Percentiles rank a stretch among this genome's conserved stretches.
Conservation (phyloP, 306 rosid genomes). For the Astragalus membranaceus region DNA sequence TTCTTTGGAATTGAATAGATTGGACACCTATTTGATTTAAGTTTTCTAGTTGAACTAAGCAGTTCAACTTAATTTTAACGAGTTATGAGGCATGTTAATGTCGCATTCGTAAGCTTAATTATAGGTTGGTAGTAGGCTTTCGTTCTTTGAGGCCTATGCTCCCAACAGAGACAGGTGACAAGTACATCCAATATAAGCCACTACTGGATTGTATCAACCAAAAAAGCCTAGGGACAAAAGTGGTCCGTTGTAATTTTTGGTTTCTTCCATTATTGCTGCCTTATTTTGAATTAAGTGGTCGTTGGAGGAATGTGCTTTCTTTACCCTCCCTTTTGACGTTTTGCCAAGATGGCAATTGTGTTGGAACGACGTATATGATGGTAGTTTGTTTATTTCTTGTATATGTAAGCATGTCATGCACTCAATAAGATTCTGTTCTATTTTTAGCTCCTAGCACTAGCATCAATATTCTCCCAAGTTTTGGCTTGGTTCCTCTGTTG, state of each 20-base stretch:
- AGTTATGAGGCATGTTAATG: neutral
- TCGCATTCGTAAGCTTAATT: neutral
- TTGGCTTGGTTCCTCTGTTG: no score
- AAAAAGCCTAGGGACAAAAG: neutral
- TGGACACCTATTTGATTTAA: neutral
- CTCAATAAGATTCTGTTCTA: no score
- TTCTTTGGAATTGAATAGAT: neutral
- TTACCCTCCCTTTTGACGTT: no score
- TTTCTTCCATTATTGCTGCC: neutral
- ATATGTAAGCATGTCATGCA: no score
- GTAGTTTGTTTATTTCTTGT: no score
- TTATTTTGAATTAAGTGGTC: neutral
- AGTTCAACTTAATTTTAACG: neutral
- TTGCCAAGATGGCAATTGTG: no score
- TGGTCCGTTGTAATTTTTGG: conserved; percentile 14
- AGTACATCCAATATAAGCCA: neutral
- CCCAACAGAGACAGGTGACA: neutral
- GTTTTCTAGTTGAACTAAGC: neutral
- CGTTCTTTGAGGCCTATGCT: neutral
- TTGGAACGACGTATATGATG: no score
- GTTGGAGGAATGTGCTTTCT: conserved; percentile 19
- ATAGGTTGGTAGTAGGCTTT: neutral
- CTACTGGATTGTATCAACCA: neutral
- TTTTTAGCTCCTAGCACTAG: no score
- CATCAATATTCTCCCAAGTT: no score